Base-by-base conservation (phyloP, 2,329 filamentous ascomycete genomes). In the Alternaria conjuncta region DNA sequence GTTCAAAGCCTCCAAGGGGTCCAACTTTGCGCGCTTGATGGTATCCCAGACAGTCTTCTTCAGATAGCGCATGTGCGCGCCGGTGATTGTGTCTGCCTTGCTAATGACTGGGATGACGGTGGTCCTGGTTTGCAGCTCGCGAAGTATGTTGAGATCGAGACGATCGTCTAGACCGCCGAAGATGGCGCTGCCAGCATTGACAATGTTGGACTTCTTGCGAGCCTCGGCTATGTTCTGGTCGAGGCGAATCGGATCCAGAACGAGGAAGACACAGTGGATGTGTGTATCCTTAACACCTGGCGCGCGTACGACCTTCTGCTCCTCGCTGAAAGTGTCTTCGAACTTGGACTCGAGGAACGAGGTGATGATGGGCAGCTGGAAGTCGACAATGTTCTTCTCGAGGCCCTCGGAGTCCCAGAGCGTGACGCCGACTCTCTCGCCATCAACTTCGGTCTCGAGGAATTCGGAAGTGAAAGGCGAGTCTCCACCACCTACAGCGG, bases 311-410 rank as follows among this genome's bases (percentile, higher is more conserved):
- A 99, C 94, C 84, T 97, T 98, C 87, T 97, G 97, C 84, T 99
- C 96, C 82, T 99, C 96, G 53, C 89, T 89, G 78, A 99, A 97
- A 0, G 96, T 98, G 76, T 99, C 96, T 79, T 99, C 95, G 72
- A 99, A 99, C 81, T 98, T 98, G 84, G 92, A 95, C 84, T 99
- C 96, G 63, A 99, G 85, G 82, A 99, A 99, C 9, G 91, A 87
- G 32, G 92, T 90, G 85, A 98, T 94, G 78, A 97, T 93, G 65
- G 94, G 89, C 69, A 99, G 85, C 81, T 99, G 96, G 69, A 98
- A 87, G 79, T 98, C 96, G 55, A 97, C 94, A 36, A 98, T 88
- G 74, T 93, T 96, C 86, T 95, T 97, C 82, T 99, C 95, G 59
- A 99, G 83, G 1, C 96, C 96, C 74, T 96, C 91, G 1, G 96